A percentile compares a stretch with the other conserved stretches of the same genome.
phyloP scores from a whole-genome alignment of 2,329 filamentous ascomycete species.

The Leptographium galeiforme region DNA sequence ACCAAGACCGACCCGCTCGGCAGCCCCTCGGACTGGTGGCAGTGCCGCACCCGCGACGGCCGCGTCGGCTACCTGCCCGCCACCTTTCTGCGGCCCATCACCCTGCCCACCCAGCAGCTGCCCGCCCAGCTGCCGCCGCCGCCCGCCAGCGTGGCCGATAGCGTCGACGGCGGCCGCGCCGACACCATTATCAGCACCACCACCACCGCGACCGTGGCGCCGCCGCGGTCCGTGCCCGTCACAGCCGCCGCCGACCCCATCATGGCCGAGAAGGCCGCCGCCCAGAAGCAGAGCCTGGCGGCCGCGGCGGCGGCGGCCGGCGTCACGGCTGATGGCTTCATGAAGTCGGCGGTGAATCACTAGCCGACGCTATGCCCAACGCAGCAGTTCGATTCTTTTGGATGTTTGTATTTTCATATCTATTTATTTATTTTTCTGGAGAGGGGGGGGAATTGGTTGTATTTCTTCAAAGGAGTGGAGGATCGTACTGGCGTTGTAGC shows the following conservation, averaged over 20 bases:
- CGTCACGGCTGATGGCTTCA: constrained; percentile 36
- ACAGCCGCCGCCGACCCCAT: constrained; percentile 3
- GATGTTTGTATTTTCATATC: not conserved
- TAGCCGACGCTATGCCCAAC: too few species aligned
- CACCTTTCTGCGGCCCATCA: constrained; percentile 72
- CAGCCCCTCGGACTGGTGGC: constrained; percentile 93
- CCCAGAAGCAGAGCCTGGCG: constrained; percentile 6
- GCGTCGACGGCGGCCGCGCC: constrained; percentile 22
- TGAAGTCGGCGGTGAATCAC: constrained; percentile 30
- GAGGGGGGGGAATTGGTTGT: too few species aligned
- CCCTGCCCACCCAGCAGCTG: constrained; percentile 26
- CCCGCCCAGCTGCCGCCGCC: constrained; percentile 12
- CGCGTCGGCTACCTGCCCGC: constrained; percentile 83
- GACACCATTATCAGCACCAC: constrained; percentile 23
- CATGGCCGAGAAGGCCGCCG: constrained; percentile 10
- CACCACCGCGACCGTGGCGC: not conserved
- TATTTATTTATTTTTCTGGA: too few species aligned
- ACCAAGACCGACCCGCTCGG: constrained; percentile 87
- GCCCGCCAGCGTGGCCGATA: constrained; percentile 27
- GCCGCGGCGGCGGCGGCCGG: not conserved
- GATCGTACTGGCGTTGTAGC: not conserved
- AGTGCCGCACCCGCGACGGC: constrained; percentile 79
- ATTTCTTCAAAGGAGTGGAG: not conserved
- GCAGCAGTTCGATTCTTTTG: not conserved
- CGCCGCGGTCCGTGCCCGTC: not conserved